These are phyloP conservation scores for Candida koratica DNA, from an alignment of 805 yeast genomes.

Conservation along the genomic window DNA sequence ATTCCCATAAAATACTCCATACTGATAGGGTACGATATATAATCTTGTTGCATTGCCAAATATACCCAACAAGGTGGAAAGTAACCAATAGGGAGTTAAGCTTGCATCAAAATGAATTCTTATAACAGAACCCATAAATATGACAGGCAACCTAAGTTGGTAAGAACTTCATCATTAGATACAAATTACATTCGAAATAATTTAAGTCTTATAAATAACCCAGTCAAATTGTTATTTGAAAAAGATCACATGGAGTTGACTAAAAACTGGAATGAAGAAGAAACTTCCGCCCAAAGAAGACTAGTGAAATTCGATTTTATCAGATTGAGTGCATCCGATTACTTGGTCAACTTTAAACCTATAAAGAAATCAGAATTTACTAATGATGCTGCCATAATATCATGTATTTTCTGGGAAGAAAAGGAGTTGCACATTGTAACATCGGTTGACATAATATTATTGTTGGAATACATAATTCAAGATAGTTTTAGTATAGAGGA, in stretches of 20 bases:
- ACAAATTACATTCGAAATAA: conserved; percentile 20
- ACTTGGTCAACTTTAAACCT: conserved; percentile 33
- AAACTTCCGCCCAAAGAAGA: conserved; percentile 40
- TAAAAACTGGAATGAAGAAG: conserved; percentile 45
- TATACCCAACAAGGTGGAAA: too few relatives aligned
- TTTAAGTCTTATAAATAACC: conserved; percentile 20
- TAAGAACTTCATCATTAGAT: conserved; percentile 24
- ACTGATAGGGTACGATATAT: too few relatives aligned
- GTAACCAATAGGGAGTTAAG: too few relatives aligned
- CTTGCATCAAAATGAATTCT: conserved; percentile 3
- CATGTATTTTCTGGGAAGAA: conserved; percentile 58
- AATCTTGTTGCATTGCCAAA: too few relatives aligned
- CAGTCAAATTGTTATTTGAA: conserved; percentile 26
- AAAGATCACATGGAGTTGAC: conserved; percentile 35
- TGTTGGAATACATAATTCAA: conserved; percentile 55
- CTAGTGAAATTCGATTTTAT: conserved; percentile 44
- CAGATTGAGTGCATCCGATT: conserved; percentile 31
- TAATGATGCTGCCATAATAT: conserved; percentile 43
- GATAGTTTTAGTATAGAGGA: conserved; percentile 59
- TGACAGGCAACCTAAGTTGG: conserved; percentile 13
- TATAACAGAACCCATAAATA: conserved; percentile 1
- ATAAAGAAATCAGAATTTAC: conserved; percentile 33
- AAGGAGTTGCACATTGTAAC: conserved; percentile 50
- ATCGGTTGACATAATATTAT: conserved; percentile 57
- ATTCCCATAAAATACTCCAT: too few relatives aligned